Conservation (phyloP, 495 filamentous ascomycete species). For the Penicillium alfredii region DNA sequence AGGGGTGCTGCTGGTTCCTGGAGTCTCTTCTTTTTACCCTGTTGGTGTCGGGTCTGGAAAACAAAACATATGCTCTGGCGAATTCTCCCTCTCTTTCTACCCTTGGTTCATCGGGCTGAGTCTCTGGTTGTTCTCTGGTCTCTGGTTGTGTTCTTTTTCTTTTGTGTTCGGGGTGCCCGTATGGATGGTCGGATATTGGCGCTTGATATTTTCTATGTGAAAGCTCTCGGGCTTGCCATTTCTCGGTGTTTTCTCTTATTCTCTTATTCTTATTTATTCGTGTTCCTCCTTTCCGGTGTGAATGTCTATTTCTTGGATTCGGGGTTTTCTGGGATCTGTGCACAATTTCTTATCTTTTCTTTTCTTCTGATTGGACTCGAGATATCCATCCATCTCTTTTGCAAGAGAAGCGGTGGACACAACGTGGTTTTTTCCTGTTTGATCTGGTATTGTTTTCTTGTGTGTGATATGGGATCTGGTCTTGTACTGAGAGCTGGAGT, state of each 20-base stretch:
- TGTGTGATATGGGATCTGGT: too few relatives aligned
- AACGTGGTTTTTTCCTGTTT: too few relatives aligned
- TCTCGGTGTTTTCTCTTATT: slow-evolving; percentile 10
- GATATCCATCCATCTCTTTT: too few relatives aligned
- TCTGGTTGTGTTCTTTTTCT: slow-evolving; percentile 1
- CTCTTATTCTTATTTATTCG: slow-evolving; percentile 7
- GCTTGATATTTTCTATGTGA: slow-evolving; percentile 9
- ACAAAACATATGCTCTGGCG: slow-evolving; percentile 1
- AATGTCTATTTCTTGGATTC: neutral
- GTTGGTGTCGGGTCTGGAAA: slow-evolving; percentile 2
- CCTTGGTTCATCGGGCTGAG: neutral
- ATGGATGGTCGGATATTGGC: slow-evolving; percentile 10
- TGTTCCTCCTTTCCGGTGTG: too few relatives aligned
- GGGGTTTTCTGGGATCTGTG: slow-evolving; percentile 3
- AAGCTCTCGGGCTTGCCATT: slow-evolving; percentile 9
- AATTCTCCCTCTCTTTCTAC: neutral
- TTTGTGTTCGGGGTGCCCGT: slow-evolving; percentile 5
- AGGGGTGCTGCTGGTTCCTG: slow-evolving; percentile 4
- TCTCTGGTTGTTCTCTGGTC: neutral
- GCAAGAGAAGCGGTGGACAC: too few relatives aligned
- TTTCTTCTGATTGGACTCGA: too few relatives aligned
- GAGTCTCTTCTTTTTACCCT: slow-evolving; percentile 5
- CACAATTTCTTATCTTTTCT: too few relatives aligned
- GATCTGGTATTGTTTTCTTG: too few relatives aligned
- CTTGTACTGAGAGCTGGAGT: too few relatives aligned